Conservation (phyloP, 345 rosid species). For the Moricandia arvensis region DNA sequence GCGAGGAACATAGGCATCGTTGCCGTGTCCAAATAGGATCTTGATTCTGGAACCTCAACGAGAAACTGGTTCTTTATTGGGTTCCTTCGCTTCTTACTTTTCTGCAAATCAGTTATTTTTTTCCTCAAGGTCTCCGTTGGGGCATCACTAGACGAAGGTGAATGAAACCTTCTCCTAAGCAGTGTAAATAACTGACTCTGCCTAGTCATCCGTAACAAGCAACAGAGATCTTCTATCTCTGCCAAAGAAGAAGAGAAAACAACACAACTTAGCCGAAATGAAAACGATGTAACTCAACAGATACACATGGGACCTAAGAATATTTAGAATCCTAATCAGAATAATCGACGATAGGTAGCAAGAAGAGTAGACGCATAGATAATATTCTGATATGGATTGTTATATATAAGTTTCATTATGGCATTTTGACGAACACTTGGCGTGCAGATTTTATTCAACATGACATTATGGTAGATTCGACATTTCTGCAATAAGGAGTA, state of each 20-base stretch:
- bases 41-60: constrained; percentile 79
- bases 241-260: neutral
- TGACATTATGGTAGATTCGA: neutral
- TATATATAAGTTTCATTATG: neutral
- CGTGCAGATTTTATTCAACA: constrained; percentile 19
- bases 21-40: constrained; percentile 66
- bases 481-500: neutral
- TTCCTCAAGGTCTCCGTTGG: constrained; percentile 63
- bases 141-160: constrained; percentile 37
- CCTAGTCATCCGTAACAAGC: constrained; percentile 42
- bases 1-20: constrained; percentile 73
- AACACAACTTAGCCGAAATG: neutral
- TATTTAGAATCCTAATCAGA: neutral
- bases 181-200: constrained; percentile 31
- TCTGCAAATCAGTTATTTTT: constrained; percentile 53
- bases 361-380: neutral
- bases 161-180: constrained; percentile 47
- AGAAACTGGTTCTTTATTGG: constrained; percentile 53
- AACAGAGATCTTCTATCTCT: constrained; percentile 13
- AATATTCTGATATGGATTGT: neutral
- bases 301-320: neutral
- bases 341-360: constrained; percentile 1
- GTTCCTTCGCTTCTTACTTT: constrained; percentile 47
- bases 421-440: constrained; percentile 29
- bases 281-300: neutral